These are phyloP conservation scores for Termitomyces sp. DNA, from an alignment of 768 basidiomycete genomes.

Conservation along the genomic window DNA sequence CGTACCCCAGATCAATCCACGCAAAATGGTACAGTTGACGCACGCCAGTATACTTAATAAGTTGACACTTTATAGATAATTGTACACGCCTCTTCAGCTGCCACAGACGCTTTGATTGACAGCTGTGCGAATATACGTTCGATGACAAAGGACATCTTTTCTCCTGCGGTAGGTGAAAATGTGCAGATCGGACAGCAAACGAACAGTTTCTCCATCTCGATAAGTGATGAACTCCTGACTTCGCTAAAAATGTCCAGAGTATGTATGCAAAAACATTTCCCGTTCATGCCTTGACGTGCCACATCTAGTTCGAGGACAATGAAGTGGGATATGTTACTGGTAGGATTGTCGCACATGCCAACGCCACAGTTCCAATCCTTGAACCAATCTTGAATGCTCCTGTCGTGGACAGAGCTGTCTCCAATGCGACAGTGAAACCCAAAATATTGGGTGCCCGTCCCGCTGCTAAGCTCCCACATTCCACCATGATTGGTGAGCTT, in stretches of 20 bases:
- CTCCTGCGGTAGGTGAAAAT: constrained; percentile 69
- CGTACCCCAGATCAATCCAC: constrained; percentile 91
- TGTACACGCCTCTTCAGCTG: constrained; percentile 66
- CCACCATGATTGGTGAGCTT: constrained; percentile 96
- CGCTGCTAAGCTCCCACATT: constrained; percentile 65
- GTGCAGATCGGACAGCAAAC: constrained; percentile 95
- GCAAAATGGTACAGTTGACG: constrained; percentile 69
- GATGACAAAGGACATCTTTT: constrained; percentile 90
- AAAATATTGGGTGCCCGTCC: constrained; percentile 63
- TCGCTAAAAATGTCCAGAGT: constrained; percentile 85
- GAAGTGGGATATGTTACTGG: constrained; percentile 93
- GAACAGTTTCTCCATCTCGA: constrained; percentile 88
- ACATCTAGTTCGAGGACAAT: constrained; percentile 87
- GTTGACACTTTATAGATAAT: constrained; percentile 56
- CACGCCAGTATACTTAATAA: background rate
- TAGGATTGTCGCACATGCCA: constrained; percentile 77
- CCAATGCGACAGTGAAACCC: constrained; percentile 20
- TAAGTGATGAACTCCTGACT: constrained; percentile 82
- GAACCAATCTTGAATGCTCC: constrained; percentile 51
- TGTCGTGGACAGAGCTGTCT: constrained; percentile 16
- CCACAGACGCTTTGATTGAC: constrained; percentile 69
- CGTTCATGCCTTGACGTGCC: background rate
- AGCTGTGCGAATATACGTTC: constrained; percentile 79
- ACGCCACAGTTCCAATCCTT: constrained; percentile 84
- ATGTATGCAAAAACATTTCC: constrained; percentile 22